A percentile compares a stretch with the other conserved stretches of the same genome.
Evolutionary conservation across 2,329 filamentous ascomycete species (phyloP).

Genomic region (Ophiosphaerella herpotricha): DNA sequence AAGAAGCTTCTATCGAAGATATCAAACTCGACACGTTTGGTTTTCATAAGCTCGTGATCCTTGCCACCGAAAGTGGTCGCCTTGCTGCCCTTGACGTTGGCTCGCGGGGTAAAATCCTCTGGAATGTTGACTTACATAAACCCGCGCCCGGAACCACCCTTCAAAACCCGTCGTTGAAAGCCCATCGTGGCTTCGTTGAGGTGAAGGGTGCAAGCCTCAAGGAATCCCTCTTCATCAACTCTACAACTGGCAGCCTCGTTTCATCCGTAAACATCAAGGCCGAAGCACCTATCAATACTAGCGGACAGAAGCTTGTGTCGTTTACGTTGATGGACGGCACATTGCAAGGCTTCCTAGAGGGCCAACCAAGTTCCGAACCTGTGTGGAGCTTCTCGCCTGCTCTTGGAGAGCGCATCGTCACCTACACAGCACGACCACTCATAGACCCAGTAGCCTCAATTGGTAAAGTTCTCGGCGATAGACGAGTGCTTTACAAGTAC

Average conservation of each 20-base stretch:
- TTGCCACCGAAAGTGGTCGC: constrained; percentile 79
- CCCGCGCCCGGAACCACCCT: constrained; percentile 62
- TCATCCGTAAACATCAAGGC: constrained; percentile 21
- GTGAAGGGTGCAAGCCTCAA: constrained; percentile 31
- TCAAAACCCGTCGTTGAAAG: constrained; percentile 59
- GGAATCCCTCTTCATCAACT: constrained; percentile 37
- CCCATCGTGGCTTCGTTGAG: constrained; percentile 41
- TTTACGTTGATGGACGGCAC: constrained; percentile 40
- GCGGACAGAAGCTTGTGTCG: constrained; percentile 33
- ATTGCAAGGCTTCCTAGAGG: constrained; percentile 37
- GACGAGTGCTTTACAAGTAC: constrained; percentile 97
- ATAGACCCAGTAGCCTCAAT: constrained; percentile 94
- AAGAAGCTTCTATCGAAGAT: constrained; percentile 57
- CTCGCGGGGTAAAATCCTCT: constrained; percentile 73
- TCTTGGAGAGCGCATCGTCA: constrained; percentile 68
- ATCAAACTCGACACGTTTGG: constrained; percentile 78
- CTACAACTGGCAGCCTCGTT: constrained; percentile 36
- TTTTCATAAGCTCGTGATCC: constrained; percentile 81
- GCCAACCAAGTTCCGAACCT: constrained; percentile 26
- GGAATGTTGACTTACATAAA: constrained; percentile 70
- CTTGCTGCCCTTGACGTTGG: constrained; percentile 80
- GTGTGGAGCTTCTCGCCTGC: constrained; percentile 75
- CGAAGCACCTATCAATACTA: constrained; percentile 11
- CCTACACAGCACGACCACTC: constrained; percentile 68
- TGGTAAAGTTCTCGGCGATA: constrained; percentile 87